Conservation (phyloP, 2,329 filamentous ascomycete genomes). For the Fusarium continuum region DNA sequence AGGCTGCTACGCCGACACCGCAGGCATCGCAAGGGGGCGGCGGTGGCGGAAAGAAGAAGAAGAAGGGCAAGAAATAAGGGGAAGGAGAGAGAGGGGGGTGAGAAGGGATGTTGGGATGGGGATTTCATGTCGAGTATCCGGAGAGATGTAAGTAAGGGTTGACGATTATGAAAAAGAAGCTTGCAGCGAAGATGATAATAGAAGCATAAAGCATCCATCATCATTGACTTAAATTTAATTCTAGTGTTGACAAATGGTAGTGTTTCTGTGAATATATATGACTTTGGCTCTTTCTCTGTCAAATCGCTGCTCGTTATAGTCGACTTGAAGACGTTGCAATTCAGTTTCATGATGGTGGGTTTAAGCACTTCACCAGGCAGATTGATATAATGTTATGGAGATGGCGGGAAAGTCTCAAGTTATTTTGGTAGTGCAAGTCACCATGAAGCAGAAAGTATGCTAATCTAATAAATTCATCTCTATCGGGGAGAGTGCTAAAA, state of each 20-base stretch:
- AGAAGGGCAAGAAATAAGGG: conserved; percentile 59
- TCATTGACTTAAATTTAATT: background rate
- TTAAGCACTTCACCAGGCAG: background rate
- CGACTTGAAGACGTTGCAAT: too few relatives aligned
- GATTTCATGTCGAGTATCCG: background rate
- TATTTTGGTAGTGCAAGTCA: background rate
- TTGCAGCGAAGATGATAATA: background rate
- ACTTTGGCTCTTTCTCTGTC: too few relatives aligned
- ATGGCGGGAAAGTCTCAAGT: background rate
- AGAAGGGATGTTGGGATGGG: background rate
- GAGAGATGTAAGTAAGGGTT: background rate
- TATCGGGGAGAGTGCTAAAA: conserved; percentile 36
- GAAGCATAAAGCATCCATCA: background rate
- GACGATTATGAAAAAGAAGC: background rate
- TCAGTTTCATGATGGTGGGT: too few relatives aligned
- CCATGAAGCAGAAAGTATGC: background rate
- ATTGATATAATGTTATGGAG: background rate
- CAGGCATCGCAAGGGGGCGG: conserved; percentile 45
- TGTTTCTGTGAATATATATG: too few relatives aligned
- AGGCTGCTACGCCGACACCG: conserved; percentile 40
- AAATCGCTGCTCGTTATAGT: too few relatives aligned
- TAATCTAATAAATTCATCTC: conserved; percentile 36
- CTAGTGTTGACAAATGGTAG: too few relatives aligned
- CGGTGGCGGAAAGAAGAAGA: conserved; percentile 68
- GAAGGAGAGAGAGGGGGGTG: background rate